These are phyloP conservation scores for Chlamydomonas incerta DNA, from an alignment of 139 green algal genomes.

Conservation along the genomic window DNA sequence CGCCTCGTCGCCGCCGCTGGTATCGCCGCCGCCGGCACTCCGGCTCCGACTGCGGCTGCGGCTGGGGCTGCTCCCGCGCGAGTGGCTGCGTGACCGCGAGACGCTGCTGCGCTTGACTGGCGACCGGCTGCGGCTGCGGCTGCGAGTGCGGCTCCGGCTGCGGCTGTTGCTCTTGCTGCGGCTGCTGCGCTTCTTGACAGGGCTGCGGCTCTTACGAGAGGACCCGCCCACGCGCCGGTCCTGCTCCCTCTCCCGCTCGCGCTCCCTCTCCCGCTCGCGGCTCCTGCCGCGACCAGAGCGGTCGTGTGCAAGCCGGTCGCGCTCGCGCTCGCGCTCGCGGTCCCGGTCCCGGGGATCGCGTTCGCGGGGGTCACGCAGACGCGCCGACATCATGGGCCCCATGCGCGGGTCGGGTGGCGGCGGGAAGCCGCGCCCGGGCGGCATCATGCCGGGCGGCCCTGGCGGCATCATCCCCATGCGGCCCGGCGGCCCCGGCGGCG, in stretches of 20 bases:
- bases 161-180: not conserved
- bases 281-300: not conserved
- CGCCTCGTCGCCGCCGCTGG: not conserved
- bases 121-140: slow-evolving; percentile 18
- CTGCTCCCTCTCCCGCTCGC: not conserved
- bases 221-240: not conserved
- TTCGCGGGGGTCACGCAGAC: not conserved
- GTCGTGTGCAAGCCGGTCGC: not conserved
- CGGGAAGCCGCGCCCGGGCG: not conserved
- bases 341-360: not conserved
- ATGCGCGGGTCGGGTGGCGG: not conserved
- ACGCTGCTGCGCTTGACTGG: not conserved
- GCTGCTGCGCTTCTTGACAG: not conserved
- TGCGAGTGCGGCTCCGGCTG: not conserved
- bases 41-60: not conserved
- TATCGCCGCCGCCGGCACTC: not conserved
- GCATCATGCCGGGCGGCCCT: not conserved
- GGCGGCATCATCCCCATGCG: not conserved
- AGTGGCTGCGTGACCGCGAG: not conserved
- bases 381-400: not conserved
- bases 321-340: not conserved
- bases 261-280: not conserved
- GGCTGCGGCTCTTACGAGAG: not conserved
- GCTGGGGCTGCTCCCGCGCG: not conserved
- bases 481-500: too few species aligned